phyloP scores from a whole-genome alignment of 1,284 basidiomycete species.

The Malassezia globosa region DNA sequence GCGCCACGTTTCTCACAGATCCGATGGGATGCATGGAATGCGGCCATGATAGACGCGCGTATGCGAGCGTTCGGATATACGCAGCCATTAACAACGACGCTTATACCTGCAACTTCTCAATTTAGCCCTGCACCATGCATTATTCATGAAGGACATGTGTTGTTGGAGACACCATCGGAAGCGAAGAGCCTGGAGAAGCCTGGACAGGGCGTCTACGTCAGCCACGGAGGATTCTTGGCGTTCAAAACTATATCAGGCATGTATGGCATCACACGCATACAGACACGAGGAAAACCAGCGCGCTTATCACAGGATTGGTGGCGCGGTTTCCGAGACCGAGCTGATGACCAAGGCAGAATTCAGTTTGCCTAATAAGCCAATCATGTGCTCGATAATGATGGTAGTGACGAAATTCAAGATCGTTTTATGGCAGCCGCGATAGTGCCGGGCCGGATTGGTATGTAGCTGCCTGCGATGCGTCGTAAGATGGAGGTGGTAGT shows the following conservation, averaged over 20 bases:
- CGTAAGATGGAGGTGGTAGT: not conserved
- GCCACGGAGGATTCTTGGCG: not conserved
- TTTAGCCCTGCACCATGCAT: not conserved
- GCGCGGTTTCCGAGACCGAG: constrained; percentile 26
- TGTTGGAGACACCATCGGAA: too few relatives aligned
- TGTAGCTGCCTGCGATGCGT: too few relatives aligned
- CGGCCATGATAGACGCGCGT: constrained; percentile 26
- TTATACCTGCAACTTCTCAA: constrained; percentile 8
- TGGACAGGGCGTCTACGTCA: not conserved
- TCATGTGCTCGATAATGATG: too few relatives aligned
- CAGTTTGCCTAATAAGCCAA: constrained; percentile 10
- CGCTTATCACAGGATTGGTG: constrained; percentile 24
- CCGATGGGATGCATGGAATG: constrained; percentile 24
- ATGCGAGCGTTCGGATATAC: constrained; percentile 28
- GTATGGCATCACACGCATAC: constrained; percentile 14
- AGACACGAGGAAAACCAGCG: constrained; percentile 21
- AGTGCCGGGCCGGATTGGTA: too few relatives aligned
- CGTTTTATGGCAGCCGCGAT: too few relatives aligned
- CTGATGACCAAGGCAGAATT: constrained; percentile 12
- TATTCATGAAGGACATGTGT: not conserved
- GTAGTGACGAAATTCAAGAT: too few relatives aligned
- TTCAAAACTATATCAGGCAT: not conserved
- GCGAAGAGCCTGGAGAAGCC: not conserved
- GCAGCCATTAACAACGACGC: constrained; percentile 21
- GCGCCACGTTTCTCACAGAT: constrained; percentile 17